These are phyloP conservation scores for Tetradesmus obliquus DNA, from an alignment of 139 green algal genomes.

Conservation along the genomic window DNA sequence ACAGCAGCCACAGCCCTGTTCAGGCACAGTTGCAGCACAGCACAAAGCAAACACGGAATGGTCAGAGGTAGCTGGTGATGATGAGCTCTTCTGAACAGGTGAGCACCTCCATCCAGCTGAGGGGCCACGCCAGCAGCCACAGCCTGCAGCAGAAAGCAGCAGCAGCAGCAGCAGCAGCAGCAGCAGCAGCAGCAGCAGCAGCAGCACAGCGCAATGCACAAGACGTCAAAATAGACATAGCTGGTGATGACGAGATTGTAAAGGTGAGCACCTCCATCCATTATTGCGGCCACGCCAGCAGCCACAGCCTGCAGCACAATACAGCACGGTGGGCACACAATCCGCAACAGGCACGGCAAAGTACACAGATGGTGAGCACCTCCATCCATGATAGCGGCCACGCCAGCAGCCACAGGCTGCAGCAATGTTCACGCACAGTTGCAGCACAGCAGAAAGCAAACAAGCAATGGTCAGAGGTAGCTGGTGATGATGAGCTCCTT, in stretches of 20 bases:
- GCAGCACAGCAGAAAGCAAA: slow-evolving; percentile 59
- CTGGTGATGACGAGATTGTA: slow-evolving; percentile 69
- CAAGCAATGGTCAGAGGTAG: slow-evolving; percentile 62
- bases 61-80: slow-evolving; percentile 68
- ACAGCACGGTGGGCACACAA: too few species aligned
- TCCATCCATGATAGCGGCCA: slow-evolving; percentile 72
- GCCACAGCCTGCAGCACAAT: slow-evolving; percentile 54
- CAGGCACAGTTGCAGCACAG: too few species aligned
- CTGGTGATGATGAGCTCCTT: slow-evolving; percentile 77
- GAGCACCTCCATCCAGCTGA: slow-evolving; percentile 72
- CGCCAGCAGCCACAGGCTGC: slow-evolving; percentile 44
- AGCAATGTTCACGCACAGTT: slow-evolving; percentile 68
- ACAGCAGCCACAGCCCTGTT: slow-evolving; percentile 42
- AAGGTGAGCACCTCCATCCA: slow-evolving; percentile 75
- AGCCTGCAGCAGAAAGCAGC: too few species aligned
- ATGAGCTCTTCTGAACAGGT: slow-evolving; percentile 74
- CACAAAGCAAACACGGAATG: too few species aligned
- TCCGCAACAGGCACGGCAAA: too few species aligned
- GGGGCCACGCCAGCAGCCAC: slow-evolving; percentile 64
- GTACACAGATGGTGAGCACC: slow-evolving; percentile 70
- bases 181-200: too few species aligned
- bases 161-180: too few species aligned
- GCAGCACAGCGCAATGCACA: too few species aligned
- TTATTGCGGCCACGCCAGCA: slow-evolving; percentile 64
- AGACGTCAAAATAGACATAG: too few species aligned